Base-by-base conservation (phyloP, 2,329 filamentous ascomycete species). In the Tolypocladium pustulatum region DNA sequence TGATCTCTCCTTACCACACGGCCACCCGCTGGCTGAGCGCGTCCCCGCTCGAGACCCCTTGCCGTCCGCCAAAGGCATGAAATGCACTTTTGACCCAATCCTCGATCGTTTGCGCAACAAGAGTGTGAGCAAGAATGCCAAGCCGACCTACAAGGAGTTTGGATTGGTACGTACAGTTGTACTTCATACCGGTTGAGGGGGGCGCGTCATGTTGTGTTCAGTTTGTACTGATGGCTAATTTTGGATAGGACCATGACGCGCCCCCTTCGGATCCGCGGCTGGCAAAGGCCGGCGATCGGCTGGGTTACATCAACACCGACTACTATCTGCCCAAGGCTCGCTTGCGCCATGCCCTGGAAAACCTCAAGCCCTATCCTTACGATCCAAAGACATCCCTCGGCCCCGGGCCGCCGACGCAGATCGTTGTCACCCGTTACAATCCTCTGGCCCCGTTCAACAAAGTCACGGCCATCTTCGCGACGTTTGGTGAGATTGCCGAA, bases 371-470 rank as follows among this genome's bases (percentile, higher is more conserved):
- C 27, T 97, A 95, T 72, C 75, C 83, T 32, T 94, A 91, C 73
- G 92, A 97, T 70, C 76, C 86, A 6, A 85, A 85, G 66, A 91
- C 90, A 5, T 96, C 93, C 2, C 85, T 95, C 65, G 93, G 92
- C 0, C 90, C 91, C 30, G 91, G 91, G 0, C 93, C 93, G 17
- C 90, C 94, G 2, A 91, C 89, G 2, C 91, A 96, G 70, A 85
- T 99, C 55, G 87, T 97, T 4, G 91, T 97, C 25, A 92, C 87
- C n/a, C 91, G 91, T n/a, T 97, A 97, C 71, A 94, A 97, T 72
- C 92, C 93, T 8, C 78, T 97, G 63, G 87, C 89, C 46, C 84
- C 90, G 15, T 90, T 96, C 66, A 82, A 85, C 58, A 89, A 90
- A 66, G 81, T 96, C 56, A 84, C 83, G 22, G 84, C 87, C 53